Evolutionary conservation across 257 asterid species (phyloP).

Genomic region (Dorcoceras hygrometricum): DNA sequence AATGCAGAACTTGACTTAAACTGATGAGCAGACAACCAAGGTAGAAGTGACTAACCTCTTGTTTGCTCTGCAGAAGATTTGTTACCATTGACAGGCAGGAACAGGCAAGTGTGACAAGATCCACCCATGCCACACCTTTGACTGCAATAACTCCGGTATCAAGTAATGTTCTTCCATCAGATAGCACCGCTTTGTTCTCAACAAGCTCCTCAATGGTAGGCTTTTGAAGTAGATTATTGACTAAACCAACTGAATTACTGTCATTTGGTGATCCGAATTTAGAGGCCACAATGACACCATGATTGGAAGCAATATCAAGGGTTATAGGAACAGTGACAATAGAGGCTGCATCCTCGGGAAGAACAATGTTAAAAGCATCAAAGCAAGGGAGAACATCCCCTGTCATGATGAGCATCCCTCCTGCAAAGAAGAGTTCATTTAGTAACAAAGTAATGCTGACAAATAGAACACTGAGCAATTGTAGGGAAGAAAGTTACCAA

Average conservation of each 20-base stretch:
- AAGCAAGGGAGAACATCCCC: conserved; percentile 99
- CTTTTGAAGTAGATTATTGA: conserved; percentile 90
- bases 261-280: conserved; percentile 38
- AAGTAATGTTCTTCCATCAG: conserved; percentile 88
- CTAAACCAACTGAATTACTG: conserved; percentile 43
- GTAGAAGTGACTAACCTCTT: conserved; percentile 61
- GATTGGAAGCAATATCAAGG: conserved; percentile 90
- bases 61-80: conserved; percentile 65
- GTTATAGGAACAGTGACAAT: conserved; percentile 89
- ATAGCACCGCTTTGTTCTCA: conserved; percentile 69
- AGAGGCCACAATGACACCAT: conserved; percentile 94
- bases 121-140: conserved; percentile 89
- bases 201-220: conserved; percentile 71
- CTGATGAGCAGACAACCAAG: conserved; percentile 12
- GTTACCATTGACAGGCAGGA: conserved; percentile 67
- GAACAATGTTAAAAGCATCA: conserved; percentile 85
- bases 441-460: conserved; percentile 14
- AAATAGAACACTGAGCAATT: conserved; percentile 14
- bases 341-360: conserved; percentile 81
- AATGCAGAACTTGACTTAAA: neutral
- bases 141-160: conserved; percentile 97
- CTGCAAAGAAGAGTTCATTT: conserved; percentile 43
- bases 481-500: conserved; percentile 17
- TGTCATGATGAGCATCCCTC: conserved; percentile 92
- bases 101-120: conserved; percentile 69